A percentile compares a stretch with the other conserved stretches of the same genome.
Conservation (phyloP, 371 early-diverging fungal genomes). For the Mortierella sp. region DNA sequence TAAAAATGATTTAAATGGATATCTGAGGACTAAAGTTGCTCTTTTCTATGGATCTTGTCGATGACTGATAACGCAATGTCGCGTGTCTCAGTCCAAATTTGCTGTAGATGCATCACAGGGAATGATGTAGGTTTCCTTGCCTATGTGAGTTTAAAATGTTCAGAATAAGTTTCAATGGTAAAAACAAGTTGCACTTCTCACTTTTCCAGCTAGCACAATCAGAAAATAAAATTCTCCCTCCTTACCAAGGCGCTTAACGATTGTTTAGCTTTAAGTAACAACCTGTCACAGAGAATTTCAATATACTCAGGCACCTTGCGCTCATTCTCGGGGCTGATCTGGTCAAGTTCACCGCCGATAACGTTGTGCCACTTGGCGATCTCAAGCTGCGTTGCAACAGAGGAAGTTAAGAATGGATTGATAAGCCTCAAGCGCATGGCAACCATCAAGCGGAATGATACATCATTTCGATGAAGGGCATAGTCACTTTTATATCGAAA, state of each 20-base stretch:
- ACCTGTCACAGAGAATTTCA: constrained; percentile 42
- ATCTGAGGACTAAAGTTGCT: constrained; percentile 19
- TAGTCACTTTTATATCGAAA: constrained; percentile 60
- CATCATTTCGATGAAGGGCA: constrained; percentile 63
- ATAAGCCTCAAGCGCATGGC: constrained; percentile 63
- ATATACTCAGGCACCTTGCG: constrained; percentile 60
- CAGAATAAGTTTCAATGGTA: background rate
- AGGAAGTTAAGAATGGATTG: constrained; percentile 49
- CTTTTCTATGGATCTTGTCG: constrained; percentile 45
- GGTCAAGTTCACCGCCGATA: constrained; percentile 66
- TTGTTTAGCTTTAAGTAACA: constrained; percentile 26
- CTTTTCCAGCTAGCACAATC: too few species aligned
- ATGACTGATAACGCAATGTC: constrained; percentile 46
- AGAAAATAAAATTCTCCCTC: background rate
- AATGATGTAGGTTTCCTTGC: constrained; percentile 46
- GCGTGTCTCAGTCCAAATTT: constrained; percentile 50
- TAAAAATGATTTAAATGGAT: background rate
- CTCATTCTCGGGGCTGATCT: constrained; percentile 66
- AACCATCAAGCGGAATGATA: constrained; percentile 64
- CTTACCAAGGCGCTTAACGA: constrained; percentile 25
- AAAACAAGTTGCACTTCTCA: too few species aligned
- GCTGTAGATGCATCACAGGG: constrained; percentile 48
- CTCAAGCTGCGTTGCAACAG: constrained; percentile 57
- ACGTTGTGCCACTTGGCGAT: constrained; percentile 67
- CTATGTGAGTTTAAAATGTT: background rate